Evolutionary conservation across 768 basidiomycete genomes (phyloP).

Genomic region (Leccinum subtestaceum): DNA sequence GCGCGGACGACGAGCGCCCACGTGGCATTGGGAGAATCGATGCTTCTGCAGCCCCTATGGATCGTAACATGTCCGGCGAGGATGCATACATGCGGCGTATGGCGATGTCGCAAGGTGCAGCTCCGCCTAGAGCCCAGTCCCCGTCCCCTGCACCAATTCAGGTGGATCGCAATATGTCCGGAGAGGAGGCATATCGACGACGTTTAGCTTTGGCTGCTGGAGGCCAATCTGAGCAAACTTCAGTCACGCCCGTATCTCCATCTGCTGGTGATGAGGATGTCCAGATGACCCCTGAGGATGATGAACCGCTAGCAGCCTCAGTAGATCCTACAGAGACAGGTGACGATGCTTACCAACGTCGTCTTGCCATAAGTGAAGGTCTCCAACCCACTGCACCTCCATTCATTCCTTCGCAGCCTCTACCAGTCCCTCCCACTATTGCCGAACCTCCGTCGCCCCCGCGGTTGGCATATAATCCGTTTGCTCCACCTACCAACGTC

Average conservation of each 20-base stretch:
- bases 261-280: slow-evolving; percentile 19
- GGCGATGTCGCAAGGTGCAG: slow-evolving; percentile 53
- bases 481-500: slow-evolving; percentile 59
- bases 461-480: slow-evolving; percentile 64
- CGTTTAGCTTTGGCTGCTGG: slow-evolving; percentile 65
- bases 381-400: slow-evolving; percentile 30
- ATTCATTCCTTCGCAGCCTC: slow-evolving; percentile 24
- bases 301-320: slow-evolving; percentile 1
- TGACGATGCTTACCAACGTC: slow-evolving; percentile 67
- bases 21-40: slow-evolving; percentile 23
- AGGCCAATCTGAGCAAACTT: slow-evolving; percentile 15
- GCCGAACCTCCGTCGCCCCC: slow-evolving; percentile 43
- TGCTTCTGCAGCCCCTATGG: slow-evolving; percentile 38
- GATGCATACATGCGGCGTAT: slow-evolving; percentile 79
- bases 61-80: slow-evolving; percentile 62
- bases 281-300: slow-evolving; percentile 5
- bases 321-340: slow-evolving; percentile 43
- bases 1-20: slow-evolving; percentile 46
- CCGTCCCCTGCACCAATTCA: slow-evolving; percentile 35
- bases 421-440: slow-evolving; percentile 21
- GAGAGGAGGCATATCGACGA: slow-evolving; percentile 79
- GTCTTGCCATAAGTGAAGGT: slow-evolving; percentile 53
- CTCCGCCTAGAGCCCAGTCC: slow-evolving; percentile 20
- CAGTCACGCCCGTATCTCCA: slow-evolving; percentile 25
- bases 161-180: slow-evolving; percentile 50